Evolutionary conservation across 208 protist species (phyloP).

Genomic region (Naegleria fowleri): DNA sequence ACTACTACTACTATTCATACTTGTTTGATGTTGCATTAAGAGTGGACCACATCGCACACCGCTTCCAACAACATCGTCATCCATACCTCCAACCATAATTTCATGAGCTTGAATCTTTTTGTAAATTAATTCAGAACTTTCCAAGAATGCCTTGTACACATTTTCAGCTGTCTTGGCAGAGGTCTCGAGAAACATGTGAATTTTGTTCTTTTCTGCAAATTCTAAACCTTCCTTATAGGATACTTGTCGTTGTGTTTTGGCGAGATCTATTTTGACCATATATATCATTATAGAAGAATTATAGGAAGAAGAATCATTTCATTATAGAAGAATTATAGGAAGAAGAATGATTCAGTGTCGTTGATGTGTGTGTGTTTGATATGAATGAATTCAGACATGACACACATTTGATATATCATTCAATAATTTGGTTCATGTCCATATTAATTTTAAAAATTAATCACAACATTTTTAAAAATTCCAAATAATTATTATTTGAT

Average conservation of each 20-base stretch:
- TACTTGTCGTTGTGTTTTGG: constrained; percentile 37
- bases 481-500: no score
- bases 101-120: not conserved
- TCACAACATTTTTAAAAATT: no score
- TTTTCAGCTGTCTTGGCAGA: constrained; percentile 84
- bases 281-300: not conserved
- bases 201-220: constrained; percentile 87
- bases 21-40: not conserved
- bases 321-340: no score
- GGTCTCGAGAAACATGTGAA: constrained; percentile 93
- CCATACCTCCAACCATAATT: not conserved
- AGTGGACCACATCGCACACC: not conserved
- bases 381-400: no score
- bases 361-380: no score
- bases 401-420: no score
- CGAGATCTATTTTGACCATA: not conserved
- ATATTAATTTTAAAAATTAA: no score
- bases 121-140: not conserved
- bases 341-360: no score
- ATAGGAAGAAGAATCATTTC: no score
- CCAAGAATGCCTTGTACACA: not conserved
- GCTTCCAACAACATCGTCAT: not conserved
- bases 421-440: no score
- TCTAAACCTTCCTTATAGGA: constrained; percentile 84
- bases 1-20: no score